phyloP scores from a whole-genome alignment of 2,329 filamentous ascomycete genomes.

The Colletotrichum theobromicola region DNA sequence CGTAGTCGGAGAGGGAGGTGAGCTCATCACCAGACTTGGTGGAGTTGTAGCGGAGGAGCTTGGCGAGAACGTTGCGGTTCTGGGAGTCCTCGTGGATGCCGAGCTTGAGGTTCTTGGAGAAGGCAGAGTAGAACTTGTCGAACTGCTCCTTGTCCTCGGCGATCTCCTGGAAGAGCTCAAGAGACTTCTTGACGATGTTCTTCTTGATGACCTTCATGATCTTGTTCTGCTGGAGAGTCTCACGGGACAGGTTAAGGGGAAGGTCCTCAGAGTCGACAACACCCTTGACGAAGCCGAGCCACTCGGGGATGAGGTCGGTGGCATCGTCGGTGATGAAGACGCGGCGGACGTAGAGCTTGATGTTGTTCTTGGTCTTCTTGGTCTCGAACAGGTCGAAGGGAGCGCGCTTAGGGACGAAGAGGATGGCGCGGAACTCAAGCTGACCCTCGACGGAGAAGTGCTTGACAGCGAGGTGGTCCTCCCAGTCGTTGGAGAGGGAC shows the following conservation, averaged over 20 bases:
- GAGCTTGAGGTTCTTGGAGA: constrained; percentile 99
- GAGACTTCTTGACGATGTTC: constrained; percentile 99
- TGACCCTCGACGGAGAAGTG: constrained; percentile 99
- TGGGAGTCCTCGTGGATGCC: constrained; percentile 99
- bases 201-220: constrained; percentile 99
- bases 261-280: constrained; percentile 99
- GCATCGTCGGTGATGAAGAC: constrained; percentile 99
- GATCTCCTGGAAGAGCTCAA: constrained; percentile 99
- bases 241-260: constrained; percentile 98
- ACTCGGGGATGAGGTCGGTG: constrained; percentile 98
- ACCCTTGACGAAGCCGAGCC: constrained; percentile 99
- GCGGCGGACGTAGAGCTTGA: constrained; percentile 99
- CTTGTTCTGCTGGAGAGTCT: constrained; percentile 99
- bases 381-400: constrained; percentile 99
- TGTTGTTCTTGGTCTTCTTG: constrained; percentile 99
- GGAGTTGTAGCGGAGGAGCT: constrained; percentile 98
- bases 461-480: constrained; percentile 99
- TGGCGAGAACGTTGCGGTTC: constrained; percentile 91
- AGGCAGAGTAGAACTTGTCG: constrained; percentile 99
- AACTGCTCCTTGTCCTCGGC: constrained; percentile 99
- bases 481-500: constrained; percentile 99
- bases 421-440: constrained; percentile 99
- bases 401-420: constrained; percentile 99
- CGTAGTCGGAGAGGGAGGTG: constrained; percentile 95
- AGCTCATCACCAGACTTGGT: constrained; percentile 98